Conservation (phyloP, 495 filamentous ascomycete species). For the Penicillium ucsense region DNA sequence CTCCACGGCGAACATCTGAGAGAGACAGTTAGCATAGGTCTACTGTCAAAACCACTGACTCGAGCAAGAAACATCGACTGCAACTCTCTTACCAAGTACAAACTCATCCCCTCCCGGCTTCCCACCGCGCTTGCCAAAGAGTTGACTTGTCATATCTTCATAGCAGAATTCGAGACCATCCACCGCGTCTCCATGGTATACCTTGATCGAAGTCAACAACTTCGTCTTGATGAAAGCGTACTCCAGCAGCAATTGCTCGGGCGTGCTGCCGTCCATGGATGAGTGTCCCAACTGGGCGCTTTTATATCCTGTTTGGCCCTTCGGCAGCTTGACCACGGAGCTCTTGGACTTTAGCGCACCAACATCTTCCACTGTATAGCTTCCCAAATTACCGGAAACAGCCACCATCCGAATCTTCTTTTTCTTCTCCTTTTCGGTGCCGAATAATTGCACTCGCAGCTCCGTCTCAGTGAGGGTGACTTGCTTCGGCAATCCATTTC, state of each 20-base stretch:
- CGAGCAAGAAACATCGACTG: not conserved
- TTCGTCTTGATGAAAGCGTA: conserved; percentile 59
- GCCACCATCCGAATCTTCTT: conserved; percentile 60
- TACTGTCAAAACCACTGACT: no score
- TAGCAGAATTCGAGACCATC: conserved; percentile 91
- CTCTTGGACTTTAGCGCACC: conserved; percentile 55
- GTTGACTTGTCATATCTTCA: conserved; percentile 75
- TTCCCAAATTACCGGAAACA: conserved; percentile 64
- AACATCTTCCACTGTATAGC: conserved; percentile 66
- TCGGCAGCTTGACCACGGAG: conserved; percentile 62
- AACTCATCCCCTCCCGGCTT: conserved; percentile 68
- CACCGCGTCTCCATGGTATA: conserved; percentile 70
- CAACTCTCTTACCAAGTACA: conserved; percentile 50
- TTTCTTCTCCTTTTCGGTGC: conserved; percentile 58
- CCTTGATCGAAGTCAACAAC: conserved; percentile 60
- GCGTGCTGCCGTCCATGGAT: conserved; percentile 58
- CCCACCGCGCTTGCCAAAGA: conserved; percentile 81
- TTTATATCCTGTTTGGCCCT: conserved; percentile 62
- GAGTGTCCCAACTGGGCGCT: conserved; percentile 70
- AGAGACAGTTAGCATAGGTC: conserved; percentile 9
- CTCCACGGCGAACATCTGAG: conserved; percentile 73
- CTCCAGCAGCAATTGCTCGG: conserved; percentile 66
- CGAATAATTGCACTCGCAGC: conserved; percentile 53
- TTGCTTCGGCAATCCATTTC: conserved; percentile 55
- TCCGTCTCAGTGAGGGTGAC: conserved; percentile 66